phyloP scores from a whole-genome alignment of 2,329 filamentous ascomycete species.

The Cladobotryum mycophilum region DNA sequence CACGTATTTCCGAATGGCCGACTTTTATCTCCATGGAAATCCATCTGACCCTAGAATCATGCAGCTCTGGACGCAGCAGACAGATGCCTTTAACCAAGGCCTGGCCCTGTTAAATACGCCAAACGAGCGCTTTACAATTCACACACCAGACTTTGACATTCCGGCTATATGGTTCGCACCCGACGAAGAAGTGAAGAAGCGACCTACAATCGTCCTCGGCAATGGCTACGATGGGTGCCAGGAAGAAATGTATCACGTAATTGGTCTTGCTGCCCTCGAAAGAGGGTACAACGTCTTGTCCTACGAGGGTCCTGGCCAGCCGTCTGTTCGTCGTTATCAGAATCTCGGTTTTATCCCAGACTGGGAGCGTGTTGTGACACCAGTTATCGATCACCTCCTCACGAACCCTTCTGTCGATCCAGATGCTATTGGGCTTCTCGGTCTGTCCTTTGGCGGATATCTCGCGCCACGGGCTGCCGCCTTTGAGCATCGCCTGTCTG shows the following conservation, averaged over 20 bases:
- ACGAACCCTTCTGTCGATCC: constrained; percentile 22
- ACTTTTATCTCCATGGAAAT: constrained; percentile 38
- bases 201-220: constrained; percentile 34
- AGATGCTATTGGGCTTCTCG: constrained; percentile 29
- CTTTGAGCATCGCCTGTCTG: constrained; percentile 38
- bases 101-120: constrained; percentile 27
- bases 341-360: constrained; percentile 38
- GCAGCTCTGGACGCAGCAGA: constrained; percentile 29
- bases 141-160: constrained; percentile 25
- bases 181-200: constrained; percentile 3
- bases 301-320: constrained; percentile 42
- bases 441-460: constrained; percentile 36
- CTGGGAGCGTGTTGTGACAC: constrained; percentile 36
- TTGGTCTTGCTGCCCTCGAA: constrained; percentile 27
- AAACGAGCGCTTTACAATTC: constrained; percentile 26
- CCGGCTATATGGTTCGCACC: constrained; percentile 27
- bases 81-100: constrained; percentile 32
- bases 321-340: constrained; percentile 34
- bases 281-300: constrained; percentile 36
- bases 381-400: constrained; percentile 34
- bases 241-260: constrained; percentile 35
- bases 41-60: constrained; percentile 33
- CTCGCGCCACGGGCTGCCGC: constrained; percentile 36
- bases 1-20: constrained; percentile 35
- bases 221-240: constrained; percentile 36